Base-by-base conservation (phyloP, 2,329 filamentous ascomycete genomes). In the Fusarium anguioides region DNA sequence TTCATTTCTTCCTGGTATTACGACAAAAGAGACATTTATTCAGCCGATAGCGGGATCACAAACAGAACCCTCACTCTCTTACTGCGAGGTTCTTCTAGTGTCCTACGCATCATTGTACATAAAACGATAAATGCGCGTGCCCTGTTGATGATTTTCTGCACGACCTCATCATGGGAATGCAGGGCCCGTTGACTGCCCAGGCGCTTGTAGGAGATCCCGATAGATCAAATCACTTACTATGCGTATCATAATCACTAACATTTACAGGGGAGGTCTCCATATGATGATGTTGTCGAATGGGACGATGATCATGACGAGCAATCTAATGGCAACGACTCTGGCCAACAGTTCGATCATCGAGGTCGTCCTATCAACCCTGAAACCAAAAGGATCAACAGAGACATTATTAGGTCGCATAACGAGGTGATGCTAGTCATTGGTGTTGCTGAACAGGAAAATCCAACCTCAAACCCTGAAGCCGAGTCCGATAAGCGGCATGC, bases 381-480 rank as follows among this genome's bases (percentile, higher is more conserved):
- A 49, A 87, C 85, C 2, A 85, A 83, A 69, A 78, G 79, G 14
- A 82, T 87, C 64, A 87, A 87, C 65, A 81, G 83, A 46, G 83
- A 86, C 58, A 82, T 88, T 29, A 85, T 89, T 24, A 81, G 86
- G 49, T 83, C 86, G 11, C 86, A 89, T 69, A 89, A 89, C 66
- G 86, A 89, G 65, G 86, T 89, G 5, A 89, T 89, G 86, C 80
- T 83, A 18, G 85, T 87, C 11, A 88, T 89, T 36, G 86, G 86
- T 7, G 86, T 88, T 6, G 86, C 86, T 10, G 86, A 89, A 68
- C 84, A 86, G 15, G 86, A 88, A 51, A 83, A 81, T 48, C 76
- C 76, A 9, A 70, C 71, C 6, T 72, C 76, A 21, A 78, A 80
- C 6, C 76, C 78, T 7, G 79, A 82, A 49, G 73, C 76, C 8